Base-by-base conservation (phyloP, 2,329 filamentous ascomycete genomes). In the Triangularia setosa region DNA sequence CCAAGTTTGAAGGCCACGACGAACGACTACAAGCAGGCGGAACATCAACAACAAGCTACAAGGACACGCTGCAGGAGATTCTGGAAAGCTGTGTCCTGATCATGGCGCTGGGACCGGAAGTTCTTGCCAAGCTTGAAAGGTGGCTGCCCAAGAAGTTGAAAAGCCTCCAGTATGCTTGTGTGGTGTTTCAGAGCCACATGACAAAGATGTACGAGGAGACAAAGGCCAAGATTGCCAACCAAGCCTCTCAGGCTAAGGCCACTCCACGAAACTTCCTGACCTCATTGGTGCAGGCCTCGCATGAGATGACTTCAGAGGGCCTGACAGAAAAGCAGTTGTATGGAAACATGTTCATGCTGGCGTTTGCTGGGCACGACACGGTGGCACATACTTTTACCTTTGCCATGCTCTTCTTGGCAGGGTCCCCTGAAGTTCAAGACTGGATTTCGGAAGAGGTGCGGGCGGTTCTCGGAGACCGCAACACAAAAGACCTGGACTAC, bases 341-440 rank as follows among this genome's bases (percentile, higher is more conserved):
- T 48, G 80, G 81, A 14, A 83, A 83, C 55, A 72, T 82, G 56
- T 82, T 81, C 60, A 72, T 79, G 1, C 77, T 83, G 65, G 82
- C 80, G 57, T 74, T 84, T 58, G 82, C 82, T 0, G 82, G 82
- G 0, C 80, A 83, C 63, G 82, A 84, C 64, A 83, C 81, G 0
- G 81, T 81, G 0, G 79, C 81, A 0, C 77, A 80, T 27, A 78
- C 78, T 0, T 69, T 83, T 5, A 75, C 76, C 0, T 83, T 77
- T 60, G 72, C 76, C 0, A 69, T 81, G 1, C 69, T 78, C 6
- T 77, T 81, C 8, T 73, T 85, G 1, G 80, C 82, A 1, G 74
- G 76, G 0, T 66, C 80, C 48, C 80, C 78, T 0, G 71, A 77
- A 3, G 75, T 80, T 2, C 82, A 84, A 64, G 74, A 78, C 3